Evolutionary conservation across 257 asterid genomes (phyloP), one percentile per base, ranked within the genome.

Genomic region (Solanum clarkiae): DNA sequence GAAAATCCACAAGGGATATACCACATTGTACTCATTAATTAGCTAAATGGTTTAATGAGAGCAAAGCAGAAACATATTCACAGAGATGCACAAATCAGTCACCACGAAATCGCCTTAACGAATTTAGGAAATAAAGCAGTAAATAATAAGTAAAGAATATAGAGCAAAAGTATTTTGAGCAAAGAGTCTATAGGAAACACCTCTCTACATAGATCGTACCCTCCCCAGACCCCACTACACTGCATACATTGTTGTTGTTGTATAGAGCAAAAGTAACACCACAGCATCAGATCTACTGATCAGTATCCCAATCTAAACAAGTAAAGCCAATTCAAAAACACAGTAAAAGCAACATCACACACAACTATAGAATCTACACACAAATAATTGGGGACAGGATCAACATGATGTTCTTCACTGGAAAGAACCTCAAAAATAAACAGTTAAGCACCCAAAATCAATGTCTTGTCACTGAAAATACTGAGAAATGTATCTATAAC

Each of bases 241-340:
- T 60, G 10, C 32, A 15, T 60, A 60, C 26, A 20, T 59, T 59
- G 66, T 12, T 60, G 68, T 60, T n/a, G 3, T 22, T n/a, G 68
- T n/a, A 63, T 63, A 12, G 18, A 66, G 47, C 47, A 66, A 8
- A 66, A 29, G 45, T 66, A 66, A 53, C 55, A 63, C 14, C 18
- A 20, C 40, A 60, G 42, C 56, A 75, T 80, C 62, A 65, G 85
- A 87, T 85, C 90, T 85, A 55, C 83, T 53, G 11, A 74, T 53
- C 44, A 26, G 70, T 47, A 24, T 1, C 22, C 8, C 84, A 85
- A 84, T 17, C 65, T 62, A 60, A 81, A 44, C 62, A 36, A 75
- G 29, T 77, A 45, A 74, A 42, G 10, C 53, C 53, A 62, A 36
- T 74, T 51, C 82, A n/a, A 82, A 66, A 86, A 82, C 40, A 79